Evolutionary conservation across 2,329 filamentous ascomycete genomes (phyloP), one percentile per base, ranked within the genome.

Genomic region (Whalleya microplaca): DNA sequence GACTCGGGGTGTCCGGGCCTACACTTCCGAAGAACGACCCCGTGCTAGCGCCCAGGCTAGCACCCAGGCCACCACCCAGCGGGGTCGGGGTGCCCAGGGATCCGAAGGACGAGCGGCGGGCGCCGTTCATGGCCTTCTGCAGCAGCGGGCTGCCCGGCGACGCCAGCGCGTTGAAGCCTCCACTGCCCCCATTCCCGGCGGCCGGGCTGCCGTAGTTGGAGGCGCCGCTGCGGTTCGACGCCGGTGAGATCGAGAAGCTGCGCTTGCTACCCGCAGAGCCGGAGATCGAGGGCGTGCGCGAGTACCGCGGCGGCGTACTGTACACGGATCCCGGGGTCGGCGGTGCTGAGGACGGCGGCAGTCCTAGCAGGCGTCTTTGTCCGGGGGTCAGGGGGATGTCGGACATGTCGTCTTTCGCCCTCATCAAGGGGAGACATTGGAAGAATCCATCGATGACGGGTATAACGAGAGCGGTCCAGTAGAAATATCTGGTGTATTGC

Each of bases 301-400:
- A 85, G 76, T 96, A 97, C 67, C 91, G 86, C 2, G 94, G 94
- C 3, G 94, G 94, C 0, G 94, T 97, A 66, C 89, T 86, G 74
- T 91, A 96, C 55, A 84, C 84, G 42, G 89, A 87, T 51, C 84
- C 82, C 1, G 91, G 88, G 0, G 88, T 89, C 0, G 89, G 83
- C 2, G 84, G 78, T 2, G 77, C 75, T 2, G 82, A 80, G 56
- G 81, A 84, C 2, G 91, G 88, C 41, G 88, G 84, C 2, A 99
- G 84, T 46, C 92, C 93, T 49, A 99, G 85, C 14, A 96, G 83
- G 62, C 87, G 83, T 59, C 94, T 89, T 78, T 98, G 95, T 12
- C 87, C 86, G n/a, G 91, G 88, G 0, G 94, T 97, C 64, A 99
- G 83, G 59, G 94, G 87, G 48, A 99, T 96, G 72, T 99, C 95